A percentile compares a stretch with the other conserved stretches of the same genome.
Conservation (phyloP, 208 protist species). For the Trypanosoma rangeli region DNA sequence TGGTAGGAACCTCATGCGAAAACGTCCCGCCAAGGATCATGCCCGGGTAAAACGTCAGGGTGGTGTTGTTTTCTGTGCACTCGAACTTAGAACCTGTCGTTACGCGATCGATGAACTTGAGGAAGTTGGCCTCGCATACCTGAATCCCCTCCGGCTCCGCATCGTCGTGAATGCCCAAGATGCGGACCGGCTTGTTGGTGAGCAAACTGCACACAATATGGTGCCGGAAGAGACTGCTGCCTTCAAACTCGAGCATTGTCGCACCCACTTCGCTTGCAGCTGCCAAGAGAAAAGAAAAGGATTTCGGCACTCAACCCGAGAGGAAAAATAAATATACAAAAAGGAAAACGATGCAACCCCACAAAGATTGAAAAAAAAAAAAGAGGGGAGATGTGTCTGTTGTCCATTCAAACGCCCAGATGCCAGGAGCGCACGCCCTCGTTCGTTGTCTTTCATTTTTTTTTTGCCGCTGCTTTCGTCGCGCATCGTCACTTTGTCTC, state of each 20-base stretch:
- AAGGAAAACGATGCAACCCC: too few species aligned
- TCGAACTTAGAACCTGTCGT: slow-evolving; percentile 86
- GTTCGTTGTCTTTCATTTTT: too few species aligned
- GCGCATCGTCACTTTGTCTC: background rate
- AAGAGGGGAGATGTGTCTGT: background rate
- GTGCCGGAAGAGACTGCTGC: slow-evolving; percentile 84
- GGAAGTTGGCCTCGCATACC: slow-evolving; percentile 85
- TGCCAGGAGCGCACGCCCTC: background rate
- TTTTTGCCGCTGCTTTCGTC: background rate
- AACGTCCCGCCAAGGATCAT: slow-evolving; percentile 91
- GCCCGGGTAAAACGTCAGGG: slow-evolving; percentile 82
- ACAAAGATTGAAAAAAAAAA: too few species aligned
- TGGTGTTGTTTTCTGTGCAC: slow-evolving; percentile 73
- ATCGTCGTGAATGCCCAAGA: slow-evolving; percentile 70
- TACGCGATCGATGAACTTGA: slow-evolving; percentile 91
- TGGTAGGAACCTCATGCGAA: slow-evolving; percentile 77
- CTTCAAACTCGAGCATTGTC: slow-evolving; percentile 78
- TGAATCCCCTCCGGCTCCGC: slow-evolving; percentile 79
- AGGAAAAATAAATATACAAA: too few species aligned
- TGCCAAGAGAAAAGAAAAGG: slow-evolving; percentile 4
- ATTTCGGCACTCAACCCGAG: background rate
- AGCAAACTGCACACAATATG: slow-evolving; percentile 88
- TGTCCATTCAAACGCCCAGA: background rate
- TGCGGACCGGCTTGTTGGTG: slow-evolving; percentile 63
- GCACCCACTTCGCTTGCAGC: background rate